Base-by-base conservation (phyloP, 1,284 basidiomycete species). In the Athelia sp. region DNA sequence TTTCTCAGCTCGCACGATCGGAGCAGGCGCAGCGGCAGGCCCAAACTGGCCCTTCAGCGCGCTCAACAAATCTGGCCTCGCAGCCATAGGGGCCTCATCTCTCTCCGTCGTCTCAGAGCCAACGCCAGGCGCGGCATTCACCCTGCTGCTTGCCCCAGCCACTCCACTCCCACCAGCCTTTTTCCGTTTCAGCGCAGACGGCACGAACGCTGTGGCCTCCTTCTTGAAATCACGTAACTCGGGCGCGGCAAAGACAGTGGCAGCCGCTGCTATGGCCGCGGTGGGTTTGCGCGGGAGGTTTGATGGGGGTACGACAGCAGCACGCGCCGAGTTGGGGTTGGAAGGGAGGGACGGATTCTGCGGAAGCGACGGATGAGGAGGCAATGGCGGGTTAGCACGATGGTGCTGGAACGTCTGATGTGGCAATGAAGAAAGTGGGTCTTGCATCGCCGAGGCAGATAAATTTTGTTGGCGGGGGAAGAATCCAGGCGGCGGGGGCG, bases 151-250 rank as follows among this genome's bases (percentile, higher is more conserved):
- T n/a, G n/a, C 8, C 21, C 65, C 42, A 3, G 62, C 54, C 21
- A 59, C 56, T 9, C 58, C 62, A 11, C 64, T n/a, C n/a, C n/a
- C 62, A 13, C 62, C 64, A 23, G 69, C 64, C 55, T 75, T 85
- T 67, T 82, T 88, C 43, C 82, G 76, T 60, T 84, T 85, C 47
- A 90, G 62, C 3, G 83, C 68, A 4, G 78, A 63, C 4, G 93
- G 93, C 1, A 96, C 82, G 60, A 98, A 97, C 0, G 89, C 81
- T 0, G 91, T 94, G 8, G 87, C 84, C 64, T 98, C 93, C 65
- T 92, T 93, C 70, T 93, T 92, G 56, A 97, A 75, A 64, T 98
- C 90, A 19, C 93, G 86, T 43, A 98, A 67, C 60, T 92, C 76
- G 1, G 94, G 92, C 45, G 74, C 91, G 1, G 92, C 92, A 15